phyloP scores from a whole-genome alignment of 2,329 filamentous ascomycete genomes.

The Neopestalotiopsis sp. region DNA sequence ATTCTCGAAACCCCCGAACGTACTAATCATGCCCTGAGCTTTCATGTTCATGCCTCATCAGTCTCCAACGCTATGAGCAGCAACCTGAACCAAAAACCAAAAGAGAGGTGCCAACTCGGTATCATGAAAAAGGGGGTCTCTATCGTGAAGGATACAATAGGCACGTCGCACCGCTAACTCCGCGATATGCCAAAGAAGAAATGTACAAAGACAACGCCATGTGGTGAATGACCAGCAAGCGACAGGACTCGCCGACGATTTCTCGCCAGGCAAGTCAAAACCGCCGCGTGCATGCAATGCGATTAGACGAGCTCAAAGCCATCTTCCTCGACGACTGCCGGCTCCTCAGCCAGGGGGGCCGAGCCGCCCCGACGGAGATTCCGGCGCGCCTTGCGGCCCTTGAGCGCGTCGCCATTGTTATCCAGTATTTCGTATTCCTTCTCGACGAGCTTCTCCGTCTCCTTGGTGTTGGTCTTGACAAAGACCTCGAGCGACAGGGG shows the following conservation, averaged over 20 bases:
- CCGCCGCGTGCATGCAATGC: neutral
- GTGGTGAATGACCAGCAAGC: neutral
- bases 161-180: conserved; percentile 1
- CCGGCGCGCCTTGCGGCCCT: conserved; percentile 49
- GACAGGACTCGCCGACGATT: neutral
- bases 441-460: conserved; percentile 51
- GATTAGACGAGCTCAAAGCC: conserved; percentile 47
- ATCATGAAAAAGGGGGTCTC: neutral
- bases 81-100: neutral
- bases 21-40: neutral
- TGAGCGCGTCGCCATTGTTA: conserved; percentile 48
- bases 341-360: conserved; percentile 28
- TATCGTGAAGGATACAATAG: conserved; percentile 5
- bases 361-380: conserved; percentile 42
- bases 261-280: neutral
- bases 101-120: neutral
- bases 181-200: neutral
- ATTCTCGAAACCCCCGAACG: neutral
- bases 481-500: conserved; percentile 47
- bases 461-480: conserved; percentile 42
- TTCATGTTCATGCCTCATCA: neutral
- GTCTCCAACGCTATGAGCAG: neutral
- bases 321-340: conserved; percentile 43
- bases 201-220: neutral
- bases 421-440: conserved; percentile 56